These are phyloP conservation scores for Lycium ferocissimum DNA, from an alignment of 257 asterid species.

Conservation along the genomic window DNA sequence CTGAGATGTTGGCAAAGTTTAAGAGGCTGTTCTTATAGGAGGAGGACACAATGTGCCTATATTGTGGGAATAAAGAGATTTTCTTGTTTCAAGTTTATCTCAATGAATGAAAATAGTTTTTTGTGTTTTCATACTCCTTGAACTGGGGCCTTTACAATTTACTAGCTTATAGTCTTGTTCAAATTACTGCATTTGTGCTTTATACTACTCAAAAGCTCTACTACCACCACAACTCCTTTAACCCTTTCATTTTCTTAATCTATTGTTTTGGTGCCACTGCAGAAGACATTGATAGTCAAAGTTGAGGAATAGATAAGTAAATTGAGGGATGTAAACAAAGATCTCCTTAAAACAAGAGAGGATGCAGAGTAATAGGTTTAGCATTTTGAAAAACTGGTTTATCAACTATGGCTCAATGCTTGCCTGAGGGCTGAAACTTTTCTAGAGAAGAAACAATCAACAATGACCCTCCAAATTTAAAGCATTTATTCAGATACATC, in stretches of 20 bases:
- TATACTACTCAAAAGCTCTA: no score
- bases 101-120: not conserved
- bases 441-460: not conserved
- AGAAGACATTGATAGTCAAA: conserved; percentile 2
- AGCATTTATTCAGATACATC: no score
- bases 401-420: not conserved
- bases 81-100: not conserved
- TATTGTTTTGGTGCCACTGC: conserved; percentile 28
- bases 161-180: not conserved
- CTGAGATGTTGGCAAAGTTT: not conserved
- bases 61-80: not conserved
- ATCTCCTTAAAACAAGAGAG: not conserved
- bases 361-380: not conserved
- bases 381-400: not conserved
- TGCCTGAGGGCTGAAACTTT: not conserved
- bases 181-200: no score
- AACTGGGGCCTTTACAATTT: not conserved
- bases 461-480: not conserved
- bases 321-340: not conserved
- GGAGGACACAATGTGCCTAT: conserved; percentile 2
- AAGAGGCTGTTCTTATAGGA: not conserved
- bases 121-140: not conserved
- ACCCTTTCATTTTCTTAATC: no score
- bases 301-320: not conserved
- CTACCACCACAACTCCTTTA: no score